Conservation (phyloP, 108 stramenopile species). For the Cylindrotheca closterium region DNA sequence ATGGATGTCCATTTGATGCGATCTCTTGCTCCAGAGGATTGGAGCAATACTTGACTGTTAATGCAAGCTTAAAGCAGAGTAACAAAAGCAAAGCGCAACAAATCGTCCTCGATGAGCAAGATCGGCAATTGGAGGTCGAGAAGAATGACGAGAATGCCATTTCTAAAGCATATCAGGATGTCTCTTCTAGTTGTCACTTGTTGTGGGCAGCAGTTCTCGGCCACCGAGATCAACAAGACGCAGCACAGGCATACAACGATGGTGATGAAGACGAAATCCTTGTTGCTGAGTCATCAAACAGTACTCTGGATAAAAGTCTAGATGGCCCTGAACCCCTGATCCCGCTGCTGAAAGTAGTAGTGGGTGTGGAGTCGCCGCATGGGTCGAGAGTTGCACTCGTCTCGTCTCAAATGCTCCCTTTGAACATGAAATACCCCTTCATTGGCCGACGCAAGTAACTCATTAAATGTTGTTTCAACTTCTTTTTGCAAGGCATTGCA, state of each 20-base stretch:
- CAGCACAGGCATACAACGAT: neutral
- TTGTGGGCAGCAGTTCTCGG: neutral
- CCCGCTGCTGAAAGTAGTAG: too few species aligned
- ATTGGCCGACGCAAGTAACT: too few species aligned
- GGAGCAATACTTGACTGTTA: neutral
- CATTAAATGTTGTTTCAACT: too few species aligned
- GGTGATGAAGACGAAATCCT: too few species aligned
- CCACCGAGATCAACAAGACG: conserved; percentile 2
- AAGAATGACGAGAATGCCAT: neutral
- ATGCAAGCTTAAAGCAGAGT: neutral
- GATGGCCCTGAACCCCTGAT: too few species aligned
- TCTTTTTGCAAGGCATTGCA: too few species aligned
- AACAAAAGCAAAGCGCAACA: neutral
- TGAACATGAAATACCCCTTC: too few species aligned
- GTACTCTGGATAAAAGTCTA: too few species aligned
- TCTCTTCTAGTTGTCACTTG: neutral
- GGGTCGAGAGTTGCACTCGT: too few species aligned
- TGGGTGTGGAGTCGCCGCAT: too few species aligned
- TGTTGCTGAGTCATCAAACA: too few species aligned
- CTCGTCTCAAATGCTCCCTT: too few species aligned
- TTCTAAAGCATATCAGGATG: neutral
- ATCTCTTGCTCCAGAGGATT: neutral
- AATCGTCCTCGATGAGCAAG: neutral
- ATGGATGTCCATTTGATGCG: neutral
- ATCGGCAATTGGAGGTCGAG: neutral